Evolutionary conservation across 148 eudicot species (phyloP).

Genomic region (Chenopodium berlandieri): DNA sequence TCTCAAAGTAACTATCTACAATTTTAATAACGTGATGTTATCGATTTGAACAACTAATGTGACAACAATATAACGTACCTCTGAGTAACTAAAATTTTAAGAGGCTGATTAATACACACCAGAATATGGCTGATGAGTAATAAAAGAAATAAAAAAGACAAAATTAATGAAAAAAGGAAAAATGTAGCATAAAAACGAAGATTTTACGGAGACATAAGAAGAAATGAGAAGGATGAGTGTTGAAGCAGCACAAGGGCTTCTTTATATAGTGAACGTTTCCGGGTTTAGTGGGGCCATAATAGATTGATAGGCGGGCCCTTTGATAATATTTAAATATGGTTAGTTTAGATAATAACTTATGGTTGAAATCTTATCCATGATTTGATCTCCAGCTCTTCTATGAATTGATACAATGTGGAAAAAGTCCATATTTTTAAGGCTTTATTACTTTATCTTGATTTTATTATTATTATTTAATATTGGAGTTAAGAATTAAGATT

Average conservation of each 20-base stretch:
- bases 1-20: too few species aligned
- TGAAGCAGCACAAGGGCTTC: not conserved
- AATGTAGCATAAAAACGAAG: not conserved
- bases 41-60: too few species aligned
- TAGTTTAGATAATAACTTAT: not conserved
- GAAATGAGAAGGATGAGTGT: conserved; percentile 9
- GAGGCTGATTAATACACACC: not conserved
- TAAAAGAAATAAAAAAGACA: not conserved
- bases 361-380: conserved; percentile 11
- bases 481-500: not conserved
- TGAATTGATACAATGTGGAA: not conserved
- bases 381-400: conserved; percentile 6
- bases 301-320: not conserved
- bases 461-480: too few species aligned
- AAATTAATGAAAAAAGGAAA: not conserved
- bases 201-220: not conserved
- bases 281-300: not conserved
- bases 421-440: not conserved
- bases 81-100: too few species aligned
- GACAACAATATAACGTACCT: too few species aligned
- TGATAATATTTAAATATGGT: conserved; percentile 5
- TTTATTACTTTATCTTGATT: not conserved
- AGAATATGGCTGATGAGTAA: not conserved
- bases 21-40: too few species aligned
- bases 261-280: conserved; percentile 13